A percentile compares a stretch with the other conserved stretches of the same genome.
Evolutionary conservation across 768 basidiomycete genomes (phyloP).

Genomic region (Leccinum arenicola): DNA sequence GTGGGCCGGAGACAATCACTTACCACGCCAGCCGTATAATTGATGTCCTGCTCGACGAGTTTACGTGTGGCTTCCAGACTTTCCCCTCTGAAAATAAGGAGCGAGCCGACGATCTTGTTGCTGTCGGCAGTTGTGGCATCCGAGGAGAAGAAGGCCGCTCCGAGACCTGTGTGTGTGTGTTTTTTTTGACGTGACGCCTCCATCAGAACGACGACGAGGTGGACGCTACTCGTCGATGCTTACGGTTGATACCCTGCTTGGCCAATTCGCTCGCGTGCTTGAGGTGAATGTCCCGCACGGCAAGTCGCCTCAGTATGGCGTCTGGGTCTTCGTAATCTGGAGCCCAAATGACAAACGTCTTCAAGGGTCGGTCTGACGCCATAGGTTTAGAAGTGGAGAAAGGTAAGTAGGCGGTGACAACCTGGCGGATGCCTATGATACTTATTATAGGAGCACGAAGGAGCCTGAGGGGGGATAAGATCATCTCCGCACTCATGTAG

Average conservation of each 20-base stretch:
- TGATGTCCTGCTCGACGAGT: slow-evolving; percentile 23
- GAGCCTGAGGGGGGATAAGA: neutral
- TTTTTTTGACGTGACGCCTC: neutral
- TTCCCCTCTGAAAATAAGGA: slow-evolving; percentile 52
- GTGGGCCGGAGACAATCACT: neutral
- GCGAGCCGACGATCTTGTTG: slow-evolving; percentile 58
- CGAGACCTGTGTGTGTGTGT: slow-evolving; percentile 39
- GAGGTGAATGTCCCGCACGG: slow-evolving; percentile 52
- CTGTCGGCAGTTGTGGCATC: slow-evolving; percentile 48
- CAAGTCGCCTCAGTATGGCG: slow-evolving; percentile 48
- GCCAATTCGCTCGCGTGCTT: slow-evolving; percentile 38
- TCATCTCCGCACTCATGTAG: too few relatives aligned
- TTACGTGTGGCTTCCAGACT: slow-evolving; percentile 42
- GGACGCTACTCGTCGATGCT: slow-evolving; percentile 19
- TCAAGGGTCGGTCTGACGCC: slow-evolving; percentile 10
- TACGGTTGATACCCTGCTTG: slow-evolving; percentile 48
- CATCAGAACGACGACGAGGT: slow-evolving; percentile 9
- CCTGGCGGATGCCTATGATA: neutral
- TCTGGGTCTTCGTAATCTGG: slow-evolving; percentile 62
- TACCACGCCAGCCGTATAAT: slow-evolving; percentile 25
- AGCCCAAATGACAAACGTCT: slow-evolving; percentile 56
- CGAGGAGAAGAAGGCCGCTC: slow-evolving; percentile 52
- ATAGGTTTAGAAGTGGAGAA: slow-evolving; percentile 8
- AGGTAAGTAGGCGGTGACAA: neutral
- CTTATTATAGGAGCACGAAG: neutral